Conservation (phyloP, 257 asterid genomes). For the Plantago ovata region DNA sequence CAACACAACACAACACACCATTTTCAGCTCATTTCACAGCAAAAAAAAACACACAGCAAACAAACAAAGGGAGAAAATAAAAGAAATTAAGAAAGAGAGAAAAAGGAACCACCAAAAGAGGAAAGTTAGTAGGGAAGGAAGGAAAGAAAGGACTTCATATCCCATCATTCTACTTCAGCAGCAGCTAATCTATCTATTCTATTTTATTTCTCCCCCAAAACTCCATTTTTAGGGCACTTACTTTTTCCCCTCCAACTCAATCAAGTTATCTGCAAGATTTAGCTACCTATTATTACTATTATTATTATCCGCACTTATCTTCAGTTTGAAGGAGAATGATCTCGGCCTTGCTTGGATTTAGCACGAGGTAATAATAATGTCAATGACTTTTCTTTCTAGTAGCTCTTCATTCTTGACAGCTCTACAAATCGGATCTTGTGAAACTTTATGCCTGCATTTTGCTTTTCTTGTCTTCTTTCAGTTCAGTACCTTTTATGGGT, state of each 20-base stretch:
- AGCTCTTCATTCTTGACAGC: slow-evolving; percentile 1
- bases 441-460: slow-evolving; percentile 24
- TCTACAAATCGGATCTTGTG: slow-evolving; percentile 28
- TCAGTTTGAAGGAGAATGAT: slow-evolving; percentile 26
- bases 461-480: slow-evolving; percentile 7
- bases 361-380: slow-evolving; percentile 23
- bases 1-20: no score
- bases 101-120: slow-evolving; percentile 25
- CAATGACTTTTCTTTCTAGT: neutral
- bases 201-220: slow-evolving; percentile 11
- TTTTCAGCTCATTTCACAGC: slow-evolving; percentile 12
- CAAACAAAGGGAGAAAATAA: neutral
- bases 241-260: neutral
- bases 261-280: slow-evolving; percentile 6
- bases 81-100: no score
- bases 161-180: slow-evolving; percentile 38
- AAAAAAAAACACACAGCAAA: slow-evolving; percentile 11
- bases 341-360: slow-evolving; percentile 29
- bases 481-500: slow-evolving; percentile 5
- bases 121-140: slow-evolving; percentile 20
- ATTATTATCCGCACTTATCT: slow-evolving; percentile 7
- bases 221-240: slow-evolving; percentile 10
- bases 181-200: no score
- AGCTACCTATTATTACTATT: neutral
- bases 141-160: slow-evolving; percentile 33